Percentiles rank a stretch among this genome's conserved stretches.
Evolutionary conservation across 2,329 filamentous ascomycete species (phyloP).

Genomic region (Leptographium flavum): DNA sequence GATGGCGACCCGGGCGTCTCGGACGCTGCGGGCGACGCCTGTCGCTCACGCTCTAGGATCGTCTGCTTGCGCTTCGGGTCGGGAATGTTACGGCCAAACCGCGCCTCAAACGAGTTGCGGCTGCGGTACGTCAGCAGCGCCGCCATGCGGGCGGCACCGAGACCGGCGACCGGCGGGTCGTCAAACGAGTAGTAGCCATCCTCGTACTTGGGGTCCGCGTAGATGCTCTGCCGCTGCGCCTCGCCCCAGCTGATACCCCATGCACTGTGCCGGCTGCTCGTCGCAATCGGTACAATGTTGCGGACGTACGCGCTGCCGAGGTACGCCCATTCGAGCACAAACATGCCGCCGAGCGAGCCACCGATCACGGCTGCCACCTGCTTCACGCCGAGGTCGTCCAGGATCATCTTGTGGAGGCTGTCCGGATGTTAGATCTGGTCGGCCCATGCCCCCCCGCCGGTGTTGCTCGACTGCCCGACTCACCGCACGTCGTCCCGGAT

Average conservation of each 20-base stretch:
- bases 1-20: conserved; percentile 27
- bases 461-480: conserved; percentile 17
- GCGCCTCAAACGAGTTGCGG: conserved; percentile 89
- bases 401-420: conserved; percentile 63
- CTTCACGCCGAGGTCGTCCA: conserved; percentile 67
- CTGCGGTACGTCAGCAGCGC: conserved; percentile 91
- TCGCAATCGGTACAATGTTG: conserved; percentile 70
- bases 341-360: conserved; percentile 79
- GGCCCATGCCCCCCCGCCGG: no score
- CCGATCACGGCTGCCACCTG: conserved; percentile 69
- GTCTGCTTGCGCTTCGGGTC: conserved; percentile 73
- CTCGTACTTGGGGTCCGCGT: conserved; percentile 95
- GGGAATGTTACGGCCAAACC: conserved; percentile 86
- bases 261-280: conserved; percentile 70
- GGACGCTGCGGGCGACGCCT: conserved; percentile 25
- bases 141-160: conserved; percentile 92
- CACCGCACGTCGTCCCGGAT: conserved; percentile 92
- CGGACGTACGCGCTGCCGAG: conserved; percentile 76
- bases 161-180: conserved; percentile 72
- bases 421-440: background rate
- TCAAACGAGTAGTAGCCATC: conserved; percentile 87
- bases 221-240: conserved; percentile 83
- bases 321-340: conserved; percentile 85
- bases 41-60: conserved; percentile 54
- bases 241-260: conserved; percentile 90